Evolutionary conservation across 2,329 filamentous ascomycete species (phyloP), one percentile per base, ranked within the genome.

Genomic region (Phyllosticta paracitricarpa): DNA sequence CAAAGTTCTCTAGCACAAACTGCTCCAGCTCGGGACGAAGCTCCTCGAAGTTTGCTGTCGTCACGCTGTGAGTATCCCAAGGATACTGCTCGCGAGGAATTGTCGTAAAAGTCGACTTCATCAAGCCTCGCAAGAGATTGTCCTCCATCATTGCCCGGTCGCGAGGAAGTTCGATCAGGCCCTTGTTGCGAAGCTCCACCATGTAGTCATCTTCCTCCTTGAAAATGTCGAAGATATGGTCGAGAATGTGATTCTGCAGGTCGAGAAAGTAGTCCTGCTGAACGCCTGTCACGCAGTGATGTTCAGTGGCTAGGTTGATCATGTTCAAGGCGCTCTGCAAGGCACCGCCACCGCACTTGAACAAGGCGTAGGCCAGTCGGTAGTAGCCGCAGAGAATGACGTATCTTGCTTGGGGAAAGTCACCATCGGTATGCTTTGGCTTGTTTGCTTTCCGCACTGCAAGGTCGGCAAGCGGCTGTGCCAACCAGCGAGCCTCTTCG

Each of bases 331-430:
- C 68, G 22, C 60, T 64, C 33, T 61, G 53, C 9, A 61, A 30
- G 4, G 66, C 66, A 14, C 67, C 68, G 28, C 61, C 65, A n/a
- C 68, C 68, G 54, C 67, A 68, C 48, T 65, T 66, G 52, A 61
- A 66, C 7, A 70, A 63, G 19, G 65, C 63, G 19, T 63, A 56
- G 2, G 63, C 65, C 2, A 70, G 40, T 6, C 68, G 65, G 56
- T 66, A 70, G 25, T 62, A 56, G 3, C 64, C 66, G 51, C 66
- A 65, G 30, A 63, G 5, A 10, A 57, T 60, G 17, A 62, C 25
- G 30, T 67, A 64, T 48, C 40, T 48, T 7, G 40, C 40, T 14
- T 48, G 40, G 12, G 40, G 40, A 6, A n/a, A 48, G 7, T 48
- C 40, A 7, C 14, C 17, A 7, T n/a, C 17, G 3, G 40, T 22